Conservation (phyloP, 305 asterid species). For the Solanum aculeatissimum region DNA sequence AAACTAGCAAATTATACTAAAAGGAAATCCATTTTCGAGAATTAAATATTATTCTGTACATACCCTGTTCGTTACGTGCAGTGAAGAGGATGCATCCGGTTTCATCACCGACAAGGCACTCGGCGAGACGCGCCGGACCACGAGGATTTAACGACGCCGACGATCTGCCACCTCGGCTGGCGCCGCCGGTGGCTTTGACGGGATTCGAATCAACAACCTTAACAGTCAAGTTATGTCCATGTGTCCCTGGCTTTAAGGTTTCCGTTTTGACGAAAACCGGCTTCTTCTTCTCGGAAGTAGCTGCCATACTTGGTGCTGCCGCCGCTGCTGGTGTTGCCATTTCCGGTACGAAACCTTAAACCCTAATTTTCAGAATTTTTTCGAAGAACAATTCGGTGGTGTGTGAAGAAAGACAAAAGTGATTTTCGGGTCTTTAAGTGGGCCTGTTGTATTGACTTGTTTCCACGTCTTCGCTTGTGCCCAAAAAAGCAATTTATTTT, state of each 20-base stretch:
- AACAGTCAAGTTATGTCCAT: slow-evolving; percentile 29
- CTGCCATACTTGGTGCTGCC: not conserved
- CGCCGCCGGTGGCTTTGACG: slow-evolving; percentile 13
- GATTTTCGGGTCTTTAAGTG: slow-evolving; percentile 2
- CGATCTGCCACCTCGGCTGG: slow-evolving; percentile 5
- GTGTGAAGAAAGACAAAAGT: not conserved
- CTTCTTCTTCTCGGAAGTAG: slow-evolving; percentile 19
- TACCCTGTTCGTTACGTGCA: slow-evolving; percentile 32
- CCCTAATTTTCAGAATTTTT: not conserved
- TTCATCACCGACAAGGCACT: slow-evolving; percentile 35
- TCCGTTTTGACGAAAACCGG: slow-evolving; percentile 32
- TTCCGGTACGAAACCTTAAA: not conserved
- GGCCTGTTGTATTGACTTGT: not conserved
- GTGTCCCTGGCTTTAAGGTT: slow-evolving; percentile 27
- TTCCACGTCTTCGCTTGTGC: not conserved
- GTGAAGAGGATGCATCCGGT: slow-evolving; percentile 27
- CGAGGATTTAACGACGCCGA: slow-evolving; percentile 13
- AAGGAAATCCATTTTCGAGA: not conserved
- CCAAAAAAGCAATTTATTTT: not conserved
- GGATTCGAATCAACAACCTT: slow-evolving; percentile 23
- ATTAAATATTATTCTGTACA: not conserved
- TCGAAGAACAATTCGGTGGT: not conserved
- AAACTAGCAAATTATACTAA: not conserved
- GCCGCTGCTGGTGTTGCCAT: slow-evolving; percentile 16
- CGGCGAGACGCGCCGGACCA: slow-evolving; percentile 17